Conservation (phyloP, 129 eudicot species). For the Silybum marianum region DNA sequence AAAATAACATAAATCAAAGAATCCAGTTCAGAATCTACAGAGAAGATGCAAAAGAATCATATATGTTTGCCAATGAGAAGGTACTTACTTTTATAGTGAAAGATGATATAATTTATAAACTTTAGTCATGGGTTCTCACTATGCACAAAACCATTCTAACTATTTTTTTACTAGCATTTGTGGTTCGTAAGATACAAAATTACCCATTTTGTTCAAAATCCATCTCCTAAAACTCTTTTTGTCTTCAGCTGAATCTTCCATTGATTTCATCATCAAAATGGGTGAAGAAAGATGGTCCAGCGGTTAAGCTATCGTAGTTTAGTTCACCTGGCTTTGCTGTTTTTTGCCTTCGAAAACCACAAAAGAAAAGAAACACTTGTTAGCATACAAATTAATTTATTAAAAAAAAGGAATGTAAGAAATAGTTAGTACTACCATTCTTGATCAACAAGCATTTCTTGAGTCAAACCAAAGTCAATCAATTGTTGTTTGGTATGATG, state of each 20-base stretch:
- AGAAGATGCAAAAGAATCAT: neutral
- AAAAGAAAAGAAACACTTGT: neutral
- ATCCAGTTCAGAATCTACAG: neutral
- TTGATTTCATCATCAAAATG: conserved; percentile 52
- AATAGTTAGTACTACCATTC: conserved; percentile 48
- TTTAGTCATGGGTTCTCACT: neutral
- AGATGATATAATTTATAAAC: neutral
- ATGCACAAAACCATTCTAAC: neutral
- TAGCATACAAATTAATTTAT: too few relatives aligned
- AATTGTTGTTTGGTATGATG: conserved; percentile 69
- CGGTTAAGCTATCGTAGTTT: conserved; percentile 55
- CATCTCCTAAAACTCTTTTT: neutral
- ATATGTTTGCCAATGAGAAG: neutral
- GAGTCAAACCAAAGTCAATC: conserved; percentile 70
- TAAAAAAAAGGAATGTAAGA: neutral
- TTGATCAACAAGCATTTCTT: conserved; percentile 75
- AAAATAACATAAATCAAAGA: too few relatives aligned
- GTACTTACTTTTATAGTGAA: neutral
- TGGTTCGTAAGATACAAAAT: neutral
- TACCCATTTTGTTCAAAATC: neutral
- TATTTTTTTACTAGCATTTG: neutral
- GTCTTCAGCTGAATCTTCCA: conserved; percentile 6
- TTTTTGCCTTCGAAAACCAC: conserved; percentile 52
- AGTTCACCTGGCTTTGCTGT: conserved; percentile 77
- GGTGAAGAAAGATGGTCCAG: conserved; percentile 87